phyloP scores from a whole-genome alignment of 176 grass and related monocot genomes.

The bread wheat (Triticum aestivum) region IWGSC_CS_RefSeq_v2.1 NC_057808.1:386977733-386978232 shows the following conservation, averaged over 20 bases:
- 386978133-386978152: background rate
- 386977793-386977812: background rate
- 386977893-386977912: background rate
- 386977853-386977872: background rate
- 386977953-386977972: background rate
- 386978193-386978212: background rate
- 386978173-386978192: background rate
- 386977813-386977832: background rate
- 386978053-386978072: background rate
- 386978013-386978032: conserved; percentile 7
- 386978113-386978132: background rate
- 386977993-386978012: conserved; percentile 17
- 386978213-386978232: background rate
- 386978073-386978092: conserved; percentile 26
- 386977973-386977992: background rate
- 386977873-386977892: background rate
- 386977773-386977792: background rate
- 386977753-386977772: background rate
- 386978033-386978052: background rate
- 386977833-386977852: background rate
- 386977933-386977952: background rate
- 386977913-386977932: conserved; percentile 11
- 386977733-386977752: background rate
- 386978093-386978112: background rate
- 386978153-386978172: background rate